A percentile compares a stretch with the other conserved stretches of the same genome.
phyloP scores from a whole-genome alignment of 2,329 filamentous ascomycete species.

The Arthrinium phaeospermum region DNA sequence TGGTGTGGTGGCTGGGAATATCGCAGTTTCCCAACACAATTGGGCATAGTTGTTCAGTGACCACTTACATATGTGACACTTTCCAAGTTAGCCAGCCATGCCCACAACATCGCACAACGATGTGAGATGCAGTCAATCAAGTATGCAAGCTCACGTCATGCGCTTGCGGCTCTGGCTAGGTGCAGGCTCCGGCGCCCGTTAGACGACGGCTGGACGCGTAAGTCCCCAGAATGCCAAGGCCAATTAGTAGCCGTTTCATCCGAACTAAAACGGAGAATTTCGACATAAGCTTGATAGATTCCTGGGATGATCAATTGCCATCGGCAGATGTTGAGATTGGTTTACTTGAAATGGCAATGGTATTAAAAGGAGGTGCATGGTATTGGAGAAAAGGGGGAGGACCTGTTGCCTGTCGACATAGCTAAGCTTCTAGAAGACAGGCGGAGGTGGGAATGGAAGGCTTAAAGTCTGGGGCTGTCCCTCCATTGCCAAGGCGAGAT shows the following conservation, averaged over 20 bases:
- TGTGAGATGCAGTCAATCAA: not conserved
- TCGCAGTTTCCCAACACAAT: no score
- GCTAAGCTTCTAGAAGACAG: not conserved
- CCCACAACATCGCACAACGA: not conserved
- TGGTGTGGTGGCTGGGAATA: no score
- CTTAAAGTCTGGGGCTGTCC: not conserved
- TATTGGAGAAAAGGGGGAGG: not conserved
- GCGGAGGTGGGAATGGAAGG: not conserved
- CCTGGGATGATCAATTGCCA: not conserved
- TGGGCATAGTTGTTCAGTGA: no score
- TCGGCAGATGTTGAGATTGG: no score
- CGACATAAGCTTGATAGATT: not conserved
- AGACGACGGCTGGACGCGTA: not conserved
- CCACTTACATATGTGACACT: no score
- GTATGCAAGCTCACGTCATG: not conserved
- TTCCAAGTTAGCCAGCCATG: no score
- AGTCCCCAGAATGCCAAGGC: slow-evolving; percentile 7
- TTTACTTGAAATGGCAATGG: not conserved
- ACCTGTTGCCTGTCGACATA: not conserved
- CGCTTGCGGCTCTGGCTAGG: not conserved
- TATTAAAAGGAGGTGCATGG: not conserved
- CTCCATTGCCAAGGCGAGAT: not conserved
- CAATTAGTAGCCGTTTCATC: not conserved
- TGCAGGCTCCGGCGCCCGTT: not conserved
- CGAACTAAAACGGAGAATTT: not conserved